phyloP scores from a whole-genome alignment of 306 rosid genomes.

The Urtica urens region DNA sequence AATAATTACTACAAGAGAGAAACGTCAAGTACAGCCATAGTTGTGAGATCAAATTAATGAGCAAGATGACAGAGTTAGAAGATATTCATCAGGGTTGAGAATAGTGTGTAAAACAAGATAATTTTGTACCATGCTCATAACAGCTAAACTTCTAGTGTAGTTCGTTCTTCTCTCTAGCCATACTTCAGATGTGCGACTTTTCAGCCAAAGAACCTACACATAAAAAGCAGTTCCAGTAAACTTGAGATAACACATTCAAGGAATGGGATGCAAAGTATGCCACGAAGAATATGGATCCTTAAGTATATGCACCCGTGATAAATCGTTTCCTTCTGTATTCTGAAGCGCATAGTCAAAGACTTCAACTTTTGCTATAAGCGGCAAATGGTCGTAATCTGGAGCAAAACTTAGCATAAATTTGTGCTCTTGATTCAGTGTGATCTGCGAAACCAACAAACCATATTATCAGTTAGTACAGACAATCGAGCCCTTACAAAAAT shows the following conservation, averaged over 20 bases:
- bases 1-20: background rate
- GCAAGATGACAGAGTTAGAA: background rate
- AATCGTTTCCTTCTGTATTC: constrained; percentile 93
- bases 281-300: background rate
- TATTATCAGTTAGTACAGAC: too few species aligned
- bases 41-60: background rate
- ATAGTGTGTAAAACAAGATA: background rate
- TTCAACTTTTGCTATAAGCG: constrained; percentile 95
- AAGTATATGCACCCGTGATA: constrained; percentile 47
- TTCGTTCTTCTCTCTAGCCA: constrained; percentile 99
- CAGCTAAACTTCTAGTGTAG: constrained; percentile 96
- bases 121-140: constrained; percentile 86
- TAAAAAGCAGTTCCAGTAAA: constrained; percentile 11
- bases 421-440: constrained; percentile 87
- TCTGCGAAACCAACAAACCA: constrained; percentile 41
- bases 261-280: background rate
- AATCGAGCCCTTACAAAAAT: too few species aligned
- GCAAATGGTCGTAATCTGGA: constrained; percentile 91
- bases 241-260: constrained; percentile 18
- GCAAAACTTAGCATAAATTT: constrained; percentile 94
- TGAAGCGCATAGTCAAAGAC: constrained; percentile 83
- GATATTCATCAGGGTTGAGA: background rate
- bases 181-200: constrained; percentile 94
- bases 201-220: constrained; percentile 89
- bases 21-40: background rate